Evolutionary conservation across 2,329 filamentous ascomycete species (phyloP), one percentile per base, ranked within the genome.

Genomic region (Trichophyton benhamiae): DNA sequence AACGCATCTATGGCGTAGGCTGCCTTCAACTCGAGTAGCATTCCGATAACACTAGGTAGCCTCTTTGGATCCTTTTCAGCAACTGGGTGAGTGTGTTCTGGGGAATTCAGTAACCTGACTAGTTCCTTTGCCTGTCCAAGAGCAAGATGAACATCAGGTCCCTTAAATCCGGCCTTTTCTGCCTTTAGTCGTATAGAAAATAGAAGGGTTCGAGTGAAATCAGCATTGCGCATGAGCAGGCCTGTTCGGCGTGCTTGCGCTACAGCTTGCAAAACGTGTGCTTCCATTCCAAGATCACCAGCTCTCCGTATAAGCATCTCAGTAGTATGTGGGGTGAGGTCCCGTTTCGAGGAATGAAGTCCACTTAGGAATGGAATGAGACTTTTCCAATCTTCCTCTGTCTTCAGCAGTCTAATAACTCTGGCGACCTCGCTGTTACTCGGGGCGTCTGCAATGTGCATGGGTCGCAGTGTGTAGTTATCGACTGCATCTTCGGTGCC

Each of bases 21-120:
- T 27, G 78, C 76, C 63, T 72, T 72, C 15, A 82, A 68, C 59
- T 79, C 74, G 6, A 81, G 68, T 17, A 79, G 63, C 2, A 74
- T 68, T 22, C 72, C 77, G 52, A 77, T 71, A 17, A 79, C 71
- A 27, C 74, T 72, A 0, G 77, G 76, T 60, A 71, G 69, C 53
- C 66, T 67, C 64, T 76, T 74, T 9, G 75, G 70, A 59, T 79
- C 74, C 5, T 66, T 55, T 25, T 65, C 57, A 3, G 65, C 20
- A 15, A 67, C 60, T n/a, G 59, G 52, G 17, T 66, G 63, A 7
- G 63, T 64, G 61, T 76, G 72, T 57, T 72, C 67, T n/a, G 69
- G 67, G 3, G 66, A 61, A 49, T 77, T 71, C 66, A 77, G 70
- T 62, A 77, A 62, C 38, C 66, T 63, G 3, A 70, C 70, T 11